phyloP scores from a whole-genome alignment of 2,329 filamentous ascomycete species.

The Aspergillus phoenicis region DNA sequence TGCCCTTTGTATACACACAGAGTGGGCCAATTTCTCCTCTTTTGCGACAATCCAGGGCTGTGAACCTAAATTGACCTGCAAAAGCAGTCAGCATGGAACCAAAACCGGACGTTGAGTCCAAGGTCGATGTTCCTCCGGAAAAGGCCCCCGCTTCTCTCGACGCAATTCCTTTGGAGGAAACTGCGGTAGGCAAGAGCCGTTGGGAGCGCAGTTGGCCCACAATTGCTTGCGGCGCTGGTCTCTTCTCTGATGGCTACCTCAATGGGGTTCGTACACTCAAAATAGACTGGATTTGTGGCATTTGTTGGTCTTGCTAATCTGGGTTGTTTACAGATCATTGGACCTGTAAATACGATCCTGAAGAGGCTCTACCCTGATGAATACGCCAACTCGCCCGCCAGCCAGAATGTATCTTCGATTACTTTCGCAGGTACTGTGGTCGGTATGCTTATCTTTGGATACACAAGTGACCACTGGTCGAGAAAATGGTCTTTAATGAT shows the following conservation, averaged over 20 bases:
- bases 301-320: neutral
- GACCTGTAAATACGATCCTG: constrained; percentile 80
- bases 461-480: constrained; percentile 79
- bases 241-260: constrained; percentile 91
- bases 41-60: neutral
- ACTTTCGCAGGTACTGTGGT: constrained; percentile 85
- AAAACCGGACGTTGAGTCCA: neutral
- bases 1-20: too few species aligned
- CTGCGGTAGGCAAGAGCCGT: constrained; percentile 32
- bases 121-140: constrained; percentile 6
- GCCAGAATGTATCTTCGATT: constrained; percentile 76
- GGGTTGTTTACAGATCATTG: constrained; percentile 65
- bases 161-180: constrained; percentile 21
- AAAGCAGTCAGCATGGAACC: neutral
- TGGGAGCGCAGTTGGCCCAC: constrained; percentile 69
- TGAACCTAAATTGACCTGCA: neutral
- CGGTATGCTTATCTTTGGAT: constrained; percentile 79
- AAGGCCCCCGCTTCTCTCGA: constrained; percentile 5
- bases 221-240: constrained; percentile 83
- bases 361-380: constrained; percentile 65
- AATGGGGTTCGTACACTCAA: constrained; percentile 65
- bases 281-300: neutral
- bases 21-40: neutral
- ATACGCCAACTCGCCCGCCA: constrained; percentile 69
- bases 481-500: constrained; percentile 78